These are phyloP conservation scores for Xerocomus amazonicus DNA, from an alignment of 1,284 basidiomycete species.

Conservation along the genomic window DNA sequence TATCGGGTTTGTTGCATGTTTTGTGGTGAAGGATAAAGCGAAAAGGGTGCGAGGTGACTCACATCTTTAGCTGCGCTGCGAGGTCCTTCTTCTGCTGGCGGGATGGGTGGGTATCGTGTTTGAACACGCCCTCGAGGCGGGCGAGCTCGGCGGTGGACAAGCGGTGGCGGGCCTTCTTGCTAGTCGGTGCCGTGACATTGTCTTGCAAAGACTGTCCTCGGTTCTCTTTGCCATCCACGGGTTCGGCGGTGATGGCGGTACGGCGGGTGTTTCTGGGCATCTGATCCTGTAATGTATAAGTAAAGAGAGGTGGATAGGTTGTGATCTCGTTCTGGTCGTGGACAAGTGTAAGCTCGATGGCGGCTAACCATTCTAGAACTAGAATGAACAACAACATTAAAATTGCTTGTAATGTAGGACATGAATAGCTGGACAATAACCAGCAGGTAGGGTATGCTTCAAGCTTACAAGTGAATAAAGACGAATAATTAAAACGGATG, in stretches of 20 bases:
- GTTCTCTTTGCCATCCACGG: conserved; percentile 19
- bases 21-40: too few relatives aligned
- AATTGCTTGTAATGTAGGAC: neutral
- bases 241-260: conserved; percentile 6
- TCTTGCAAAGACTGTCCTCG: neutral
- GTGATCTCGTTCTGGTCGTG: conserved; percentile 8
- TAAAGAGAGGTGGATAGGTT: conserved; percentile 24
- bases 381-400: conserved; percentile 4
- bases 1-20: neutral
- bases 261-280: conserved; percentile 29
- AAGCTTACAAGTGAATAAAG: conserved; percentile 21
- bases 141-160: conserved; percentile 39
- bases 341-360: conserved; percentile 1
- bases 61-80: conserved; percentile 39
- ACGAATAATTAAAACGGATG: conserved; percentile 29
- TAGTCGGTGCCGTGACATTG: conserved; percentile 3
- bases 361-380: conserved; percentile 23
- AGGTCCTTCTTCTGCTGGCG: conserved; percentile 38
- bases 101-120: conserved; percentile 38
- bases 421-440: conserved; percentile 11
- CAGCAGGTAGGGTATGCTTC: conserved; percentile 5
- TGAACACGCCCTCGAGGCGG: conserved; percentile 39
- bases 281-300: neutral
- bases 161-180: conserved; percentile 37
- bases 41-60: conserved; percentile 16